Percentiles rank a stretch among this genome's conserved stretches.
phyloP scores from a whole-genome alignment of 2,329 filamentous ascomycete species.

The Calonectria multiphialidica region DNA sequence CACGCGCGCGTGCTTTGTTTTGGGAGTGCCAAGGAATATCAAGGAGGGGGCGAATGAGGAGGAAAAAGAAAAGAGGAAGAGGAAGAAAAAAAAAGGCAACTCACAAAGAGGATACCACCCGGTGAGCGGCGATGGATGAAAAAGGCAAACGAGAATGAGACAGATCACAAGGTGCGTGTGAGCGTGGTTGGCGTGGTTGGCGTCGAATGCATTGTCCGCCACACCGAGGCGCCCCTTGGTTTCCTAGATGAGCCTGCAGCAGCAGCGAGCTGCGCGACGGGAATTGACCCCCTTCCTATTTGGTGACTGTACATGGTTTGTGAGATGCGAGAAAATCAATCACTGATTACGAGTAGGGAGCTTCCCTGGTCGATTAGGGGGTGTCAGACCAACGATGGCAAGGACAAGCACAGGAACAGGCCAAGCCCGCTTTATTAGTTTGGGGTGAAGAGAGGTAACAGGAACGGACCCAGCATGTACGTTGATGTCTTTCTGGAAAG shows the following conservation, averaged over 20 bases:
- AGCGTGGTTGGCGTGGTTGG: background rate
- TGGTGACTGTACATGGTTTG: slow-evolving; percentile 20
- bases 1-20: background rate
- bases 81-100: background rate
- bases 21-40: background rate
- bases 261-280: background rate
- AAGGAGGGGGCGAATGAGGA: background rate
- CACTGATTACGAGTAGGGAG: background rate
- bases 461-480: background rate
- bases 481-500: background rate
- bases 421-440: slow-evolving; percentile 1
- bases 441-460: slow-evolving; percentile 4
- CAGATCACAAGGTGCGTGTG: background rate
- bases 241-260: slow-evolving; percentile 22
- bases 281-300: slow-evolving; percentile 17
- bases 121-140: background rate
- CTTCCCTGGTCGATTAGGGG: background rate
- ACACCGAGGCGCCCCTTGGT: slow-evolving; percentile 7
- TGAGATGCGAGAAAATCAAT: slow-evolving; percentile 9
- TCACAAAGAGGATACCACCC: background rate
- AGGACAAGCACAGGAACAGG: slow-evolving; percentile 6
- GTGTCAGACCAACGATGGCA: background rate
- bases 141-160: background rate
- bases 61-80: no score
- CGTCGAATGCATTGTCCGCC: slow-evolving; percentile 4